phyloP scores from a whole-genome alignment of 495 filamentous ascomycete genomes.

The Sordaria brevicollis region DNA sequence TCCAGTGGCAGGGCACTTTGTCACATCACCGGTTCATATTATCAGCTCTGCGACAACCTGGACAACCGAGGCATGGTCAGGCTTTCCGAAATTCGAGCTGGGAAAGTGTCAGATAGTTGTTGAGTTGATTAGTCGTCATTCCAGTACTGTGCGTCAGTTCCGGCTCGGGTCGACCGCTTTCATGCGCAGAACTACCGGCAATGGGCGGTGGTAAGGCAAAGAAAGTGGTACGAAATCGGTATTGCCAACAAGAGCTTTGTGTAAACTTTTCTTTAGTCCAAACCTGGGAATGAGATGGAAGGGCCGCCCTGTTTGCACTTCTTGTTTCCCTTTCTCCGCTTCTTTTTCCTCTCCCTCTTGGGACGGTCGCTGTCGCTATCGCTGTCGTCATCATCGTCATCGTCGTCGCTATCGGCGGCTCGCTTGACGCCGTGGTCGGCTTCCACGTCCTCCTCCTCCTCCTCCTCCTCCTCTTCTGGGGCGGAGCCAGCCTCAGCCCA shows the following conservation, averaged over 20 bases:
- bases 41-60: neutral
- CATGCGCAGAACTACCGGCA: neutral
- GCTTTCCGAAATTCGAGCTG: neutral
- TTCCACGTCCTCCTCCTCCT: conserved; percentile 35
- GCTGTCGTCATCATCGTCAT: conserved; percentile 23
- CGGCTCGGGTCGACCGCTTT: conserved; percentile 20
- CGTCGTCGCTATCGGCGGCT: conserved; percentile 30
- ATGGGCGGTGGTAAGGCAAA: neutral
- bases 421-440: conserved; percentile 34
- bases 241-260: neutral
- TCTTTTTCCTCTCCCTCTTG: conserved; percentile 32
- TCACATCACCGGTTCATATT: neutral
- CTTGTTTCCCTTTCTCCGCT: conserved; percentile 31
- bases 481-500: conserved; percentile 46
- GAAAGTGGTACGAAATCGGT: neutral
- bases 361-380: conserved; percentile 36
- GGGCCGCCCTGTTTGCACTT: conserved; percentile 14
- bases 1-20: neutral
- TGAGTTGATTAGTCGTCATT: neutral
- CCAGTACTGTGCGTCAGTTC: neutral
- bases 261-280: conserved; percentile 15
- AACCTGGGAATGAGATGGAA: conserved; percentile 19
- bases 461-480: conserved; percentile 31
- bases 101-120: neutral
- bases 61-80: neutral